Base-by-base conservation (phyloP, 805 yeast species). In the Metschnikowia picachoensis region DNA sequence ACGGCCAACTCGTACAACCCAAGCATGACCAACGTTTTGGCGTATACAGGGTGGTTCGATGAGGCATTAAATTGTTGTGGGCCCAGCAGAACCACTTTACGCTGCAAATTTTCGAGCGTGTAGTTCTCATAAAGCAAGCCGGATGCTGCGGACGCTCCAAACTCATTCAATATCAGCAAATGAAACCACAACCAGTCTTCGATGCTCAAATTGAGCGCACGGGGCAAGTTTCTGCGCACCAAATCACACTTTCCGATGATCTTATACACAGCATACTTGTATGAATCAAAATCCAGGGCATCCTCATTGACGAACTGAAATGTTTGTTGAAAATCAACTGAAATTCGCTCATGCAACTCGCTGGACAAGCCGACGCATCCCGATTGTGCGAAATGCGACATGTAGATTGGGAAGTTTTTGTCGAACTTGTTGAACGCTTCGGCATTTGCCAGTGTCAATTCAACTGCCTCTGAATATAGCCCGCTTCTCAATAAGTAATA, bases 141-240 rank as follows among this genome's bases (percentile, higher is more conserved):
- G 13, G 59, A 58, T 3, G 53, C n/a, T 8, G 52, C 34, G 13
- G 56, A 58, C 14, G 54, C 50, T 41, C 49, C 54, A 41, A 56
- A 61, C 57, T 87, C 92, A 46, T 82, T 79, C 13, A 87, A 80
- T 28, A 92, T 73, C 65, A 82, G 76, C 46, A 94, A 74, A 65
- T 94, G 97, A 61, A 87, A 80, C 99, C 99, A 92, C 41, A 92
- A 65, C 98, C 98, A 92, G 67, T 92, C 98, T 65, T 92, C 98
- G 39, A 91, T 79, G 48, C 95, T 87, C 32, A 82, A 67, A 33
- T 85, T 78, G 29, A 92, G 79, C 33, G 78, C 71, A n/a, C 82
- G 64, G 32, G 95, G 81, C 56, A 91, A 68, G 51, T 78, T 70
- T 64, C 82, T 81, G 64, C 83, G 74, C 39, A 85, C 72, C 60